A percentile compares a stretch with the other conserved stretches of the same genome.
Evolutionary conservation across 2,329 filamentous ascomycete species (phyloP).

Genomic region (Rosellinia necatrix): DNA sequence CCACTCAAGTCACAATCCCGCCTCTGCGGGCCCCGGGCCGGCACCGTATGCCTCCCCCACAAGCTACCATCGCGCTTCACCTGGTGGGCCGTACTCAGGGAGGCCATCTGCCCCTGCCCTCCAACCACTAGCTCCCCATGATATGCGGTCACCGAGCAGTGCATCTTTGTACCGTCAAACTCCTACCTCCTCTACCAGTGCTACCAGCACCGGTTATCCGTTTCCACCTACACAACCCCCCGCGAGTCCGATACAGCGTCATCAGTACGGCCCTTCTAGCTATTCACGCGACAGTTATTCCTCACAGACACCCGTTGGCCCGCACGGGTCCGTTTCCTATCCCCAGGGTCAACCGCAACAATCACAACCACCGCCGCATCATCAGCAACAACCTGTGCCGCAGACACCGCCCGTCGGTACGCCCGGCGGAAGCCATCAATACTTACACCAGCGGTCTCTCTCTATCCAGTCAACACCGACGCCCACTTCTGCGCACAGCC

Average conservation of each 20-base stretch:
- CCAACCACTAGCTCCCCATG: slow-evolving; percentile 51
- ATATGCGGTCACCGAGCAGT: slow-evolving; percentile 56
- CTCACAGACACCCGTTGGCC: slow-evolving; percentile 45
- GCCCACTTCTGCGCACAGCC: slow-evolving; percentile 65
- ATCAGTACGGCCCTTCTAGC: slow-evolving; percentile 53
- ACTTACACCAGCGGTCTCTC: slow-evolving; percentile 55
- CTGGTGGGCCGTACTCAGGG: slow-evolving; percentile 47
- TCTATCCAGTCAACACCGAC: slow-evolving; percentile 64
- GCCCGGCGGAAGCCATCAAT: slow-evolving; percentile 43
- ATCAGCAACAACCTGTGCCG: slow-evolving; percentile 44
- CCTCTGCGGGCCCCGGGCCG: slow-evolving; percentile 31
- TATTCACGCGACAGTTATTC: slow-evolving; percentile 52
- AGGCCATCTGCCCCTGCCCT: slow-evolving; percentile 45
- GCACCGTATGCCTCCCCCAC: slow-evolving; percentile 49
- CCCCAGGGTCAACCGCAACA: slow-evolving; percentile 43
- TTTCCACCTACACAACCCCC: slow-evolving; percentile 50
- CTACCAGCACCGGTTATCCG: slow-evolving; percentile 52
- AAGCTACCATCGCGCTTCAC: slow-evolving; percentile 42
- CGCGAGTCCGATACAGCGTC: slow-evolving; percentile 36
- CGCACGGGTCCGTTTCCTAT: slow-evolving; percentile 44
- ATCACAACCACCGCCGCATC: slow-evolving; percentile 17
- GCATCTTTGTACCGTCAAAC: slow-evolving; percentile 54
- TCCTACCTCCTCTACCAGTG: slow-evolving; percentile 51
- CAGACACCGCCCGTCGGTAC: slow-evolving; percentile 57
- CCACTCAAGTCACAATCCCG: slow-evolving; percentile 40